Conservation (phyloP, 495 filamentous ascomycete genomes). For the Tuber indicum region DNA sequence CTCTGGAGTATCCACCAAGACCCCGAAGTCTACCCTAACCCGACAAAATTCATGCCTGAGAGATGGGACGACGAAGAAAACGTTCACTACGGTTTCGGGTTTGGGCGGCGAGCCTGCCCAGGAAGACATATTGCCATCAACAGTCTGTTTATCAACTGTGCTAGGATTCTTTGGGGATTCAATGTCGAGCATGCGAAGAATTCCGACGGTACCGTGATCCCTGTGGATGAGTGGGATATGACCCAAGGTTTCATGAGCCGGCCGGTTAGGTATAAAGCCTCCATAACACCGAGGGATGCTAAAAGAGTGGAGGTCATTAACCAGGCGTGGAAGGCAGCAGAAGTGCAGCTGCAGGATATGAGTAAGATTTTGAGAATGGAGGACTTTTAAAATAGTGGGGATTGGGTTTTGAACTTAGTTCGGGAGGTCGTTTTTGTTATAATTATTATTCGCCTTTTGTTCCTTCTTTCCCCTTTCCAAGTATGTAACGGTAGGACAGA, state of each 20-base stretch:
- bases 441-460: background rate
- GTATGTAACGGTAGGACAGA: background rate
- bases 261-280: slow-evolving; percentile 1
- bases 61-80: slow-evolving; percentile 19
- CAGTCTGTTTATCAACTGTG: slow-evolving; percentile 13
- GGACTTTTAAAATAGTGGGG: background rate
- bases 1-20: slow-evolving; percentile 32
- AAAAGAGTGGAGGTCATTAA: background rate
- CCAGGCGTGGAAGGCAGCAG: background rate
- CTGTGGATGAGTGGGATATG: slow-evolving; percentile 1
- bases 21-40: slow-evolving; percentile 33
- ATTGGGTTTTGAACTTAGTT: background rate
- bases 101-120: background rate
- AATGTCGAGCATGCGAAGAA: background rate
- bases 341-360: background rate
- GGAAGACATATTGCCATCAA: background rate
- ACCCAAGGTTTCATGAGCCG: slow-evolving; percentile 3
- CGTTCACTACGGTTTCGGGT: background rate
- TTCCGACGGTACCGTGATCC: background rate
- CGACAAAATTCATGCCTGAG: slow-evolving; percentile 33
- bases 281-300: background rate
- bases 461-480: background rate
- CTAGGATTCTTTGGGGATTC: slow-evolving; percentile 10
- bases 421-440: background rate
- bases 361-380: slow-evolving; percentile 4